Evolutionary conservation across 2,329 filamentous ascomycete species (phyloP).

Genomic region (Pseudocercospora eumusae): DNA sequence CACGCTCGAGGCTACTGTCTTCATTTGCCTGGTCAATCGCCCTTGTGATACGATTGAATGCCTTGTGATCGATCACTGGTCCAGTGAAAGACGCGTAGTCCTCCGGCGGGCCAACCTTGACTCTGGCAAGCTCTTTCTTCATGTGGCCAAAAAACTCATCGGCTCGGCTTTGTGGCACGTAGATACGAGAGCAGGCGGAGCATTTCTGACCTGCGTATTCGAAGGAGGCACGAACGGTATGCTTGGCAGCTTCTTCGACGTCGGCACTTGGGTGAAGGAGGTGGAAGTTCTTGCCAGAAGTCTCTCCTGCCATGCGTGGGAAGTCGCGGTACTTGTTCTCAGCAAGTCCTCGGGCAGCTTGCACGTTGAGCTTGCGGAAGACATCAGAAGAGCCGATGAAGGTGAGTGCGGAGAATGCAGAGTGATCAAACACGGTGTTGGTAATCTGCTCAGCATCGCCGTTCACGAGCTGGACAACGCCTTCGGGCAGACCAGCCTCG

Average conservation of each 20-base stretch:
- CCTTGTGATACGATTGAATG: constrained; percentile 74
- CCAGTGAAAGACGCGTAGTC: constrained; percentile 77
- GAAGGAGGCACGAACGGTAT: constrained; percentile 82
- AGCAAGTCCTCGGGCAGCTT: constrained; percentile 77
- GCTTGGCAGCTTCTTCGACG: constrained; percentile 71
- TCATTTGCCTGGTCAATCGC: constrained; percentile 75
- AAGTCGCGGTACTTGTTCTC: constrained; percentile 80
- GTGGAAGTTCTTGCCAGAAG: constrained; percentile 91
- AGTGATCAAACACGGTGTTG: constrained; percentile 70
- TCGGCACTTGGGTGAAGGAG: constrained; percentile 75
- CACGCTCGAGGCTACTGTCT: constrained; percentile 68
- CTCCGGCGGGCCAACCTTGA: constrained; percentile 69
- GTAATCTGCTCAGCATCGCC: constrained; percentile 83
- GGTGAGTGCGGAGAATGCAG: constrained; percentile 80
- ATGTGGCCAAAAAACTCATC: constrained; percentile 68
- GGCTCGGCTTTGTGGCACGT: constrained; percentile 73
- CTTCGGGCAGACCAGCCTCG: constrained; percentile 81
- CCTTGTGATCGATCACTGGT: constrained; percentile 77
- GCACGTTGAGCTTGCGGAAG: constrained; percentile 82
- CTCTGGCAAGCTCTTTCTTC: constrained; percentile 63
- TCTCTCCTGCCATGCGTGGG: constrained; percentile 84
- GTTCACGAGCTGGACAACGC: constrained; percentile 89
- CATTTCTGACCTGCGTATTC: constrained; percentile 91
- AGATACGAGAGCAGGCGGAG: constrained; percentile 76
- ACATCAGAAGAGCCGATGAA: constrained; percentile 90